phyloP scores from a whole-genome alignment of 192 early-diverging fungal species.

The Diversispora eburnea region DNA sequence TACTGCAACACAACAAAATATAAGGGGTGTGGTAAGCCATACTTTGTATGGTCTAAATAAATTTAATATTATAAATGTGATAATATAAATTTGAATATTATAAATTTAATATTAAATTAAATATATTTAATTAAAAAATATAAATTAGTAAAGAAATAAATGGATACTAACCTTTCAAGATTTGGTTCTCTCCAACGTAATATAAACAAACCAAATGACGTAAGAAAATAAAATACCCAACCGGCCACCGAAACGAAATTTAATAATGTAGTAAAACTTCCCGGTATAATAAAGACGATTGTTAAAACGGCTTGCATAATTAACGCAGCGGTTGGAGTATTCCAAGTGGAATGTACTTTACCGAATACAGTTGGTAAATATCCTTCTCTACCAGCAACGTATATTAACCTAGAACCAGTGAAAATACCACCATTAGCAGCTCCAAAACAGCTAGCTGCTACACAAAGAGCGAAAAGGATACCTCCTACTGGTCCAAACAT shows the following conservation, averaged over 20 bases:
- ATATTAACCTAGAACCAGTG: slow-evolving; percentile 66
- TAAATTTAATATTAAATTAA: neutral
- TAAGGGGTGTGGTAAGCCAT: slow-evolving; percentile 61
- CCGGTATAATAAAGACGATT: slow-evolving; percentile 58
- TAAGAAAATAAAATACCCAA: slow-evolving; percentile 59
- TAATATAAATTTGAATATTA: neutral
- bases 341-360: slow-evolving; percentile 49
- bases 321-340: slow-evolving; percentile 68
- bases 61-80: neutral
- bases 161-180: slow-evolving; percentile 32
- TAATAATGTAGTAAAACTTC: slow-evolving; percentile 64
- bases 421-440: slow-evolving; percentile 78
- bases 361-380: slow-evolving; percentile 70
- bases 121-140: too few relatives aligned
- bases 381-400: slow-evolving; percentile 60
- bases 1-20: slow-evolving; percentile 58
- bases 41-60: slow-evolving; percentile 63
- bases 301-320: slow-evolving; percentile 59
- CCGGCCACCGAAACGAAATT: slow-evolving; percentile 74
- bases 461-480: slow-evolving; percentile 66
- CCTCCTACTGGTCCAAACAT: slow-evolving; percentile 66
- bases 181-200: slow-evolving; percentile 66
- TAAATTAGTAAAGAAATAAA: too few relatives aligned
- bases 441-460: slow-evolving; percentile 70
- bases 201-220: slow-evolving; percentile 10